Evolutionary conservation across 2,329 filamentous ascomycete species (phyloP).

Genomic region (Fusarium begoniae): DNA sequence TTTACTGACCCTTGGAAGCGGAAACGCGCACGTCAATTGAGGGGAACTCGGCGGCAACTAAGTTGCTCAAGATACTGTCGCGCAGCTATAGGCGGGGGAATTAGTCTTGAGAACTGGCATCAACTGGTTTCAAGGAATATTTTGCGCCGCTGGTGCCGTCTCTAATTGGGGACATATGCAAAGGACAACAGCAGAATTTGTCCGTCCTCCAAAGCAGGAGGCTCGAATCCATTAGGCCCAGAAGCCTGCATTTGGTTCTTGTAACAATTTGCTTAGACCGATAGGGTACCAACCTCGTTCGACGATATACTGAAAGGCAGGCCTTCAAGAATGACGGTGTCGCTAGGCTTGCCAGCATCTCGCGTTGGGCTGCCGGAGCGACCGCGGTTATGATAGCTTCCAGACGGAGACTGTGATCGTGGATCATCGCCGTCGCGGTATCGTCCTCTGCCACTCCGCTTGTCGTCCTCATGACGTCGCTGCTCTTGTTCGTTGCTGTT

Average conservation of each 20-base stretch:
- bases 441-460: constrained; percentile 27
- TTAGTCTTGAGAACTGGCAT: constrained; percentile 40
- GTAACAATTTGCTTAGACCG: constrained; percentile 24
- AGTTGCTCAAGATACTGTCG: constrained; percentile 47
- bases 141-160: constrained; percentile 6
- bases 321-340: constrained; percentile 65
- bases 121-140: constrained; percentile 14
- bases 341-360: constrained; percentile 55
- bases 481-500: constrained; percentile 34
- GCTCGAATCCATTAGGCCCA: constrained; percentile 18
- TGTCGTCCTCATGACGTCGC: constrained; percentile 35
- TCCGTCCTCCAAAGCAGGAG: constrained; percentile 3
- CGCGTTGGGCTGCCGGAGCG: constrained; percentile 49
- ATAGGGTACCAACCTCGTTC: constrained; percentile 58
- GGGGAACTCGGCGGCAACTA: constrained; percentile 49
- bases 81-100: constrained; percentile 46
- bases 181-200: neutral
- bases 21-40: constrained; percentile 53
- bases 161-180: constrained; percentile 1
- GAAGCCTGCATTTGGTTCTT: constrained; percentile 1
- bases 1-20: constrained; percentile 46
- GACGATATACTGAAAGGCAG: constrained; percentile 59
- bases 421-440: constrained; percentile 33
- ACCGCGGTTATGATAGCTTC: constrained; percentile 43
- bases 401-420: constrained; percentile 42